Evolutionary conservation across 129 eudicot genomes (phyloP).

Genomic region (Flaveria robusta): DNA sequence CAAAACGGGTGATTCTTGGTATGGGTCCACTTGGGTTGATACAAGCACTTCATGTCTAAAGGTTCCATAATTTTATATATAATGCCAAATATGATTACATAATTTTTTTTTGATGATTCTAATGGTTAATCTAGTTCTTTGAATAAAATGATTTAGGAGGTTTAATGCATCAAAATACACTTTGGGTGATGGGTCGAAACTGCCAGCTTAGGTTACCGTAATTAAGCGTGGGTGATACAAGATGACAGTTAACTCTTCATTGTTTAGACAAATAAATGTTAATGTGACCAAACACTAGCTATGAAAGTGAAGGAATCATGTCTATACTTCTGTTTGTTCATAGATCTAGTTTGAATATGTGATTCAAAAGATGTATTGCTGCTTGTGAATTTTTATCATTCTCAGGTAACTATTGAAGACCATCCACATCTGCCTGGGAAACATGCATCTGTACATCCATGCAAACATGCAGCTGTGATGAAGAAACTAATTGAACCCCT

Average conservation of each 20-base stretch:
- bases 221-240: not conserved
- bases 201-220: not conserved
- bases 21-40: not conserved
- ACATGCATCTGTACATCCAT: constrained; percentile 98
- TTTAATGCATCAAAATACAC: not conserved
- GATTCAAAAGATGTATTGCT: not conserved
- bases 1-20: not conserved
- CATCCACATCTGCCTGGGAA: constrained; percentile 96
- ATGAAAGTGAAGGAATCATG: not conserved
- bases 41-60: not conserved
- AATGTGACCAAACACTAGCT: not conserved
- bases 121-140: not conserved
- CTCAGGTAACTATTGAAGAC: constrained; percentile 93
- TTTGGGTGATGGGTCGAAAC: not conserved
- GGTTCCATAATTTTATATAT: not conserved
- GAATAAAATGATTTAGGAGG: not conserved
- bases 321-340: not conserved
- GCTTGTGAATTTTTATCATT: not conserved
- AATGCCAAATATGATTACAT: not conserved
- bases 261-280: not conserved
- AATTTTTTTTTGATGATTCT: not conserved
- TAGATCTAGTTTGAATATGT: not conserved
- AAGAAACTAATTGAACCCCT: constrained; percentile 94
- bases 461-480: constrained; percentile 98
- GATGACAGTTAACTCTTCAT: not conserved